phyloP scores from a whole-genome alignment of 2,329 filamentous ascomycete species.

The Colletotrichum sp. region DNA sequence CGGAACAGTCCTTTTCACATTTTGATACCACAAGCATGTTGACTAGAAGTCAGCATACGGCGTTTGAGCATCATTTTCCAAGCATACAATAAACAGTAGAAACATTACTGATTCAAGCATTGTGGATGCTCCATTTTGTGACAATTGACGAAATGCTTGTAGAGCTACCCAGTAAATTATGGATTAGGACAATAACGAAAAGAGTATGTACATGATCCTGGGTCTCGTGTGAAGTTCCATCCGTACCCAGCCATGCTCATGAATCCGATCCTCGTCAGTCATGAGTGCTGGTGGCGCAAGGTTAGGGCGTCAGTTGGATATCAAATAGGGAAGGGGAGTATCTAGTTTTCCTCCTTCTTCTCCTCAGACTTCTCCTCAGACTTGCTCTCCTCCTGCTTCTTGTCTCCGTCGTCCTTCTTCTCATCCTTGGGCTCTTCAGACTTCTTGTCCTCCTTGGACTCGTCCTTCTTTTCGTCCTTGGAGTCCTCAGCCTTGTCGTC shows the following conservation, averaged over 20 bases:
- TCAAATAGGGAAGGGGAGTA: not conserved
- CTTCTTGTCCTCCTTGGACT: not conserved
- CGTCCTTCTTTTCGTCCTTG: constrained; percentile 19
- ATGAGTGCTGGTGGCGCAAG: not conserved
- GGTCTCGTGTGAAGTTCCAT: not conserved
- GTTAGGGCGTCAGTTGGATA: not conserved
- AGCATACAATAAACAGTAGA: not conserved
- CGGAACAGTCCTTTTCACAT: not conserved
- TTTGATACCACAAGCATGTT: not conserved
- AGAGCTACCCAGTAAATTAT: not conserved
- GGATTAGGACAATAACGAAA: not conserved
- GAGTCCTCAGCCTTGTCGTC: not conserved
- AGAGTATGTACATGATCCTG: not conserved
- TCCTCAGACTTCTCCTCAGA: not conserved
- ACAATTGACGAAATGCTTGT: not conserved
- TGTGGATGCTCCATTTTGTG: not conserved
- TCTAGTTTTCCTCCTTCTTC: not conserved
- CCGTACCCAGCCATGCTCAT: not conserved
- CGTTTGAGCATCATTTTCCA: not conserved
- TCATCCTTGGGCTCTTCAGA: constrained; percentile 32
- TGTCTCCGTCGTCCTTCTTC: constrained; percentile 29
- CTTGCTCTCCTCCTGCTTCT: constrained; percentile 22
- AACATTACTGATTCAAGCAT: not conserved
- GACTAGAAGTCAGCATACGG: not conserved
- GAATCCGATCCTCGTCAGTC: not conserved